These are phyloP conservation scores for Daldinia eschscholtzii DNA, from an alignment of 2,329 filamentous ascomycete genomes.

Conservation along the genomic window DNA sequence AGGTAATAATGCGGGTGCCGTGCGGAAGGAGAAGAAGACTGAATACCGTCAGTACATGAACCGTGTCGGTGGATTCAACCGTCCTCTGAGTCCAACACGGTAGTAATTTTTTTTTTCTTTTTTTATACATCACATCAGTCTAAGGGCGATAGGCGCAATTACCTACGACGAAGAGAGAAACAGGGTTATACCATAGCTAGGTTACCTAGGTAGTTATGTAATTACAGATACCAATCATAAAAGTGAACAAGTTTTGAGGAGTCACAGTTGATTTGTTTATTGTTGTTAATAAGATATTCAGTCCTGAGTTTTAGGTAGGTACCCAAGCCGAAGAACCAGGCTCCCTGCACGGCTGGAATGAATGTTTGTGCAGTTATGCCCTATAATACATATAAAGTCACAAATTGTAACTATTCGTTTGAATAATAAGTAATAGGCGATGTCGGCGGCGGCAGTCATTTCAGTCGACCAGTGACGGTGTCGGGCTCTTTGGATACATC, in stretches of 20 bases:
- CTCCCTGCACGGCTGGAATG: background rate
- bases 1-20: constrained; percentile 85
- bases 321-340: no score
- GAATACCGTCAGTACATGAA: constrained; percentile 99
- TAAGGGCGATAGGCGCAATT: background rate
- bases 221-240: background rate
- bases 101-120: constrained; percentile 7
- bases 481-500: no score
- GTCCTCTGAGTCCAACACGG: constrained; percentile 74
- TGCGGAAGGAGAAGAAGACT: constrained; percentile 93
- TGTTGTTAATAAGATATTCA: background rate
- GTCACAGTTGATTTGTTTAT: background rate
- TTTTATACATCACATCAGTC: background rate
- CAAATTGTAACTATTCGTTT: background rate
- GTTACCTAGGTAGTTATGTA: background rate
- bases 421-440: background rate
- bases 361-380: background rate
- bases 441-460: no score
- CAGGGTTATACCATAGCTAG: background rate
- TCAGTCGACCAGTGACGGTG: no score
- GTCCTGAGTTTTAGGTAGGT: background rate
- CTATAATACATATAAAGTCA: background rate
- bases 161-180: background rate
- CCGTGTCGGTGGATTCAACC: constrained; percentile 82
- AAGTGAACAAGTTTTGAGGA: background rate